Evolutionary conservation across 306 rosid genomes (phyloP).

Genomic region (peach (Prunus persica)): DNA sequence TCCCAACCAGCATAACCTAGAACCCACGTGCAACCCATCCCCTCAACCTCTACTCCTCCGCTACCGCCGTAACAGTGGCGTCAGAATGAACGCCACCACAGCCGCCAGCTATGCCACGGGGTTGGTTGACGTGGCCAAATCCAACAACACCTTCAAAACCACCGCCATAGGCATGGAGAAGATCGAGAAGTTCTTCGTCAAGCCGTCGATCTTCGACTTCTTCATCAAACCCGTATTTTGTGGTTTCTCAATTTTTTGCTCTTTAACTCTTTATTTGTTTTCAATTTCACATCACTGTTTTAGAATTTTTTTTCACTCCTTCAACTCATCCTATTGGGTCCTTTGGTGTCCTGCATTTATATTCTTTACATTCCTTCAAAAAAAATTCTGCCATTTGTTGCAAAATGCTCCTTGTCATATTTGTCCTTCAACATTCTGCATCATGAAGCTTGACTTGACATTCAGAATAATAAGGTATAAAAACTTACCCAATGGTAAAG

Average conservation of each 20-base stretch:
- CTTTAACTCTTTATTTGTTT: not conserved
- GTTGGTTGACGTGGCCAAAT: too few species aligned
- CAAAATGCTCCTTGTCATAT: not conserved
- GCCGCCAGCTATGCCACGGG: rapidly evolving
- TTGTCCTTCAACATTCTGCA: not conserved
- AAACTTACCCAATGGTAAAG: constrained; percentile 87
- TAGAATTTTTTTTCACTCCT: not conserved
- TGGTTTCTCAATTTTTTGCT: not conserved
- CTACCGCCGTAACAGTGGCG: too few species aligned
- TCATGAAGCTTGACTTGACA: not conserved
- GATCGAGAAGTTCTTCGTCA: too few species aligned
- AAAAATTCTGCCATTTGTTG: not conserved
- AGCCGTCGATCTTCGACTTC: too few species aligned
- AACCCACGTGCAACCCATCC: too few species aligned
- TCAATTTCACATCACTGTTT: not conserved
- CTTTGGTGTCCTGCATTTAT: not conserved
- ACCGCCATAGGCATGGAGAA: too few species aligned
- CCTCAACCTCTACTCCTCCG: too few species aligned
- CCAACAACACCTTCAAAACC: too few species aligned
- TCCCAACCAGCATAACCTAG: too few species aligned
- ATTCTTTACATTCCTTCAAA: not conserved
- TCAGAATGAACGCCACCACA: too few species aligned
- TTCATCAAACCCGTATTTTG: not conserved
- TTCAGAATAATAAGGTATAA: not conserved
- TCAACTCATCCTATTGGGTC: not conserved